Percentiles rank a stretch among this genome's conserved stretches.
Evolutionary conservation across 805 yeast species (phyloP).

Genomic region (Barnettozyma sucrosica): DNA sequence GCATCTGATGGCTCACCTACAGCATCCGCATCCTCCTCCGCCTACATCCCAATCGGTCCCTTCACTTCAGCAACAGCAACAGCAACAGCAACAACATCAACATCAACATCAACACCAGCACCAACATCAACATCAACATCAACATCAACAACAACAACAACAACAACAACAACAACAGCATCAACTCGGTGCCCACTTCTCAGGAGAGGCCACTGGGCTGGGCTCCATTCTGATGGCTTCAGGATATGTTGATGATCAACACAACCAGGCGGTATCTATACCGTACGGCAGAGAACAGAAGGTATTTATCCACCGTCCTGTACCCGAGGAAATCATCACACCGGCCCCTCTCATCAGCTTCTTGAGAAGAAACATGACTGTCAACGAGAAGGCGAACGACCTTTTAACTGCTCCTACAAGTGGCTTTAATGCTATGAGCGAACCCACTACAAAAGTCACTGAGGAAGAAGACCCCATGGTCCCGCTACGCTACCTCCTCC

Average conservation of each 20-base stretch:
- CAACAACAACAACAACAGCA: not conserved
- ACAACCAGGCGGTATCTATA: not conserved
- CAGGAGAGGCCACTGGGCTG: slow-evolving; percentile 1
- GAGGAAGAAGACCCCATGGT: not conserved
- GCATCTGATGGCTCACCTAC: not conserved
- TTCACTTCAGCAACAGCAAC: slow-evolving; percentile 1
- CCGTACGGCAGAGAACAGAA: not conserved
- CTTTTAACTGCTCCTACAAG: not conserved
- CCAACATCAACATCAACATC: not conserved
- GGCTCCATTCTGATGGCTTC: not conserved
- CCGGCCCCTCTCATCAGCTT: not conserved
- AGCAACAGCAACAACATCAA: not conserved
- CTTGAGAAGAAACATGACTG: not conserved
- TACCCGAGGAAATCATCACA: not conserved
- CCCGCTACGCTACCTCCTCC: not conserved
- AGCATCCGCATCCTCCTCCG: not conserved
- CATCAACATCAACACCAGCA: slow-evolving; percentile 1
- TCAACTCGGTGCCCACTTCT: not conserved
- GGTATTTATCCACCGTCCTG: not conserved
- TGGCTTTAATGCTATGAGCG: not conserved
- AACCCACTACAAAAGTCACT: not conserved
- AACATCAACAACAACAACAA: not conserved
- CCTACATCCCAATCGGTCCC: not conserved
- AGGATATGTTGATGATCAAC: not conserved
- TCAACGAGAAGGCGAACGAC: not conserved